These are phyloP conservation scores for Bipolaris victoriae DNA, from an alignment of 2,329 filamentous ascomycete genomes.

Conservation along the genomic window DNA sequence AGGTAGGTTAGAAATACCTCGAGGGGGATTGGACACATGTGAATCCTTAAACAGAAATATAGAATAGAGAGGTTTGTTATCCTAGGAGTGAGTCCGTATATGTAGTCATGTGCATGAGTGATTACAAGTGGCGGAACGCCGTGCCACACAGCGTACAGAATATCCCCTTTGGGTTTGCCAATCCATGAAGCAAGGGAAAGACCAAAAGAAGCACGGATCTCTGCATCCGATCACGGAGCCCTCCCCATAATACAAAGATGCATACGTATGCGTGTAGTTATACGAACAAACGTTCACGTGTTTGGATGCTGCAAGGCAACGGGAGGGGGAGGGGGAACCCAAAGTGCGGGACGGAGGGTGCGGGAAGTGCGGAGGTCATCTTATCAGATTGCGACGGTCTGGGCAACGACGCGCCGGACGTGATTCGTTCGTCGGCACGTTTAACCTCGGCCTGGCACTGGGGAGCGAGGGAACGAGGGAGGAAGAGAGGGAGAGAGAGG, in stretches of 20 bases:
- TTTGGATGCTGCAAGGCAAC: no score
- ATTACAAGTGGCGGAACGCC: background rate
- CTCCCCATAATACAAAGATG: background rate
- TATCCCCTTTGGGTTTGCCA: background rate
- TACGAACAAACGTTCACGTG: no score
- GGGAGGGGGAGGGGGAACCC: no score
- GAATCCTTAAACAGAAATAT: no score
- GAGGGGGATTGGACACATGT: background rate
- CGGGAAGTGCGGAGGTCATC: slow-evolving; percentile 5
- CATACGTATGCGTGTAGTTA: background rate
- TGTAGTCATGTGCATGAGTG: background rate
- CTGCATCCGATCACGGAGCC: background rate
- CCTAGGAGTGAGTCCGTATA: background rate
- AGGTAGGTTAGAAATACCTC: background rate
- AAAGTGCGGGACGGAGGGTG: background rate
- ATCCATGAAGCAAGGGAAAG: background rate
- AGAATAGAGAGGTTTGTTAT: background rate
- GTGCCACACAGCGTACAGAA: background rate
- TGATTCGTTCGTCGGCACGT: slow-evolving; percentile 7
- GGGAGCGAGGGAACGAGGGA: no score
- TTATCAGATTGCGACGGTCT: slow-evolving; percentile 8
- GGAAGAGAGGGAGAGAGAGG: background rate
- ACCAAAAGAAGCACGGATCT: background rate
- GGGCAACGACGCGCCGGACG: slow-evolving; percentile 1
- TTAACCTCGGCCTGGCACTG: slow-evolving; percentile 23